These are phyloP conservation scores for Diaporthe batatas DNA, from an alignment of 2,329 filamentous ascomycete species.

Conservation along the genomic window DNA sequence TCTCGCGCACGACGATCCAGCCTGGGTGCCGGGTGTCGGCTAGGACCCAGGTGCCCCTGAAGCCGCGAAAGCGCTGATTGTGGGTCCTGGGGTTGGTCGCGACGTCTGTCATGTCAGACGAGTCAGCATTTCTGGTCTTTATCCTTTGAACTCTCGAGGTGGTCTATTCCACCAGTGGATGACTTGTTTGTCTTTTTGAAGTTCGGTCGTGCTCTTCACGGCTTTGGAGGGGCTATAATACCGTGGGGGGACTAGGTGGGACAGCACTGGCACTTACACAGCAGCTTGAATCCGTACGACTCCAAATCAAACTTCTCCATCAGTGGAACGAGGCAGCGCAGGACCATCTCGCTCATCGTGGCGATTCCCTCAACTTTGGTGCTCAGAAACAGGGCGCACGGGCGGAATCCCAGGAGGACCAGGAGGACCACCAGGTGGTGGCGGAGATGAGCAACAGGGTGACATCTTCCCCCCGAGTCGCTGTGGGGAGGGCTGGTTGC, in stretches of 20 bases:
- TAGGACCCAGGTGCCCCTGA: conserved; percentile 14
- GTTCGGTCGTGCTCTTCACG: too few relatives aligned
- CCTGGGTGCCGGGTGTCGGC: background rate
- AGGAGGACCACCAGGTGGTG: conserved; percentile 3
- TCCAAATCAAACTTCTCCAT: conserved; percentile 13
- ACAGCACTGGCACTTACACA: background rate
- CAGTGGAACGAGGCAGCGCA: background rate
- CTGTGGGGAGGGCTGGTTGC: background rate
- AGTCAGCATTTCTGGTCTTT: background rate
- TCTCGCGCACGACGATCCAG: conserved; percentile 1
- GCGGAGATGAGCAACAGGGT: conserved; percentile 1
- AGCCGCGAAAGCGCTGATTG: background rate
- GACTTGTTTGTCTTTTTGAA: background rate
- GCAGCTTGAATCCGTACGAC: conserved; percentile 18
- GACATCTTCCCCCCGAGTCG: background rate
- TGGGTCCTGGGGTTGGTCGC: background rate
- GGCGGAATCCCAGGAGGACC: background rate
- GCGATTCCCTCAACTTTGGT: background rate
- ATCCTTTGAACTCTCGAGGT: background rate
- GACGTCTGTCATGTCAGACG: background rate
- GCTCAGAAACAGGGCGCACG: background rate
- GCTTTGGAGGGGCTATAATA: too few relatives aligned
- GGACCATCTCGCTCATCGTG: conserved; percentile 1
- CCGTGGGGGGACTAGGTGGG: too few relatives aligned
- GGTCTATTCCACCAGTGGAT: background rate